Base-by-base conservation (phyloP, 2,329 filamentous ascomycete genomes). In the Zymoseptoria pseudotritici region DNA sequence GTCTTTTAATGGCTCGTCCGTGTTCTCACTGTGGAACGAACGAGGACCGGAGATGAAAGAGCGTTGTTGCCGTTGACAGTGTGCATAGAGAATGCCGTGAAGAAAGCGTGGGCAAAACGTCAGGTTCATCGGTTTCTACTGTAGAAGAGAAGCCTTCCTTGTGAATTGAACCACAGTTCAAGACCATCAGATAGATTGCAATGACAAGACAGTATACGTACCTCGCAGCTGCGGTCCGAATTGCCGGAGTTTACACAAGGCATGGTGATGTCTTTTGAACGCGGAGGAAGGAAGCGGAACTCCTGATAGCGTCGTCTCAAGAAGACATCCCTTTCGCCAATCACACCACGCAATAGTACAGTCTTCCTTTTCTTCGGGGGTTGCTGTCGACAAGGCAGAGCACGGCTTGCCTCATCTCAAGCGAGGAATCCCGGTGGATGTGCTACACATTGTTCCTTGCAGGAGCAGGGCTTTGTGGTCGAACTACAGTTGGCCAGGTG, bases 401-500 rank as follows among this genome's bases (percentile, higher is more conserved):
- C 36, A 17, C 36, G 36, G 36, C 17, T 42, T 42, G 36, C 36
- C 36, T n/a, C 36, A 42, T 42, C 36, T 17, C 36, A 42, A 17
- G 36, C 36, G 36, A 42, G 36, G 36, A 42, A 42, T 42, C 36
- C 36, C 17, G 11, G 36, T 42, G 11, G 17, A 17, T 42, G 36
- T 42, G 36, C 36, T 42, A 51, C 11, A 26, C 31, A 58, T 58
- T 58, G 57, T 58, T 58, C 57, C 57, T 58, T 58, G 57, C 57
- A 54, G 42, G 24, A 31, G 36, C 20, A 24, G 17, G 36, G 55
- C 49, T 57, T 50, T 50, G 22, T 24, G 42, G 52, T 58, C 52
- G 57, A 55, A 58, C 57, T 58, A 58, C 57, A 58, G 57, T 58
- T 58, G 57, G 53, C 57, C 57, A 29, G 57, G 57, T 58, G 57